Conservation (phyloP, 2,329 filamentous ascomycete species). For the Cladosporium sp. region DNA sequence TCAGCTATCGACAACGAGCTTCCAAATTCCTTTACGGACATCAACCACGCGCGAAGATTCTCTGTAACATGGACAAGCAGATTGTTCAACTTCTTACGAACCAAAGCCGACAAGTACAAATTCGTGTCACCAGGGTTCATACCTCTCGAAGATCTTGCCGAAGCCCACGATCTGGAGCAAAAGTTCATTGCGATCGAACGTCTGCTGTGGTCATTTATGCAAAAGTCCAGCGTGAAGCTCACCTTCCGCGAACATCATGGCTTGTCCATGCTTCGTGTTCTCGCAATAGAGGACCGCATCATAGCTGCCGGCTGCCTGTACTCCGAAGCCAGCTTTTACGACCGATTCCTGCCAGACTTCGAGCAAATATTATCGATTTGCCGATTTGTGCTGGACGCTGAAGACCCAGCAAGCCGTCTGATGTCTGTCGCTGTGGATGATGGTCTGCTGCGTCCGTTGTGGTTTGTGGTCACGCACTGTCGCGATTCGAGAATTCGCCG, state of each 20-base stretch:
- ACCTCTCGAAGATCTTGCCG: slow-evolving; percentile 25
- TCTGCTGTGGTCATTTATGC: slow-evolving; percentile 28
- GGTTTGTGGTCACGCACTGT: slow-evolving; percentile 27
- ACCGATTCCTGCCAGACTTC: slow-evolving; percentile 25
- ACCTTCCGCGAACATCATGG: slow-evolving; percentile 28
- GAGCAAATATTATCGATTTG: slow-evolving; percentile 30
- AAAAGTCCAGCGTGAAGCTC: slow-evolving; percentile 24
- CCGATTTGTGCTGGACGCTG: slow-evolving; percentile 25
- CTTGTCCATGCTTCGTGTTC: slow-evolving; percentile 25
- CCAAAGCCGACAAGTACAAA: slow-evolving; percentile 25
- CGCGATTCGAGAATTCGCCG: slow-evolving; percentile 26
- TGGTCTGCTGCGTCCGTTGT: slow-evolving; percentile 27
- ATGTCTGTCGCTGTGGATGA: slow-evolving; percentile 29
- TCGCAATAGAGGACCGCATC: slow-evolving; percentile 28
- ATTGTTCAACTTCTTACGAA: slow-evolving; percentile 28
- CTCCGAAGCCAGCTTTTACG: slow-evolving; percentile 24
- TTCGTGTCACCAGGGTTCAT: slow-evolving; percentile 22
- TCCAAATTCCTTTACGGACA: slow-evolving; percentile 23
- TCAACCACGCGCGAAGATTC: slow-evolving; percentile 27
- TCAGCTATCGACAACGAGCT: slow-evolving; percentile 24
- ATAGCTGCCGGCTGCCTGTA: slow-evolving; percentile 25
- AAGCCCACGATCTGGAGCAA: slow-evolving; percentile 24
- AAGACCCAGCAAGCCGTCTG: slow-evolving; percentile 24
- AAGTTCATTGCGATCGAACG: slow-evolving; percentile 24
- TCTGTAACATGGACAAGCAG: slow-evolving; percentile 27